phyloP scores from a whole-genome alignment of 108 stramenopile genomes.

The Chaetoceros muelleri region DNA sequence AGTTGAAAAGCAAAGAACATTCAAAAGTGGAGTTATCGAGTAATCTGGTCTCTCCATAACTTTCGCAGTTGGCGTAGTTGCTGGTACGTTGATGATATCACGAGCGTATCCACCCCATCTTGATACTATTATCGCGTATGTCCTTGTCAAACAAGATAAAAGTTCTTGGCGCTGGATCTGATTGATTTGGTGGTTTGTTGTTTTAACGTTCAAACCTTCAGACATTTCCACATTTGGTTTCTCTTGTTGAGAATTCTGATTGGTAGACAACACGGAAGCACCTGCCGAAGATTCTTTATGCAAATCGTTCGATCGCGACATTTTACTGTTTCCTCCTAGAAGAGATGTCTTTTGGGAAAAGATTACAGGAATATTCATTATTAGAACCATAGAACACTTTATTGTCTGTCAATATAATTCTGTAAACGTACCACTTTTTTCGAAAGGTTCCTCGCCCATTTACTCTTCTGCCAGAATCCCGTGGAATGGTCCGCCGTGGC shows the following conservation, averaged over 20 bases:
- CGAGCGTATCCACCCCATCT: conserved; percentile 77
- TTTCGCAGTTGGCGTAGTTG: conserved; percentile 7
- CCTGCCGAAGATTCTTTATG: too few relatives aligned
- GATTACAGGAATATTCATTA: background rate
- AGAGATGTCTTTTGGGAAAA: background rate
- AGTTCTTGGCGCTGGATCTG: conserved; percentile 3
- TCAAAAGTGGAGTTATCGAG: conserved; percentile 45
- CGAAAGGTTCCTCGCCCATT: conserved; percentile 60
- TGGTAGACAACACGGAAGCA: too few relatives aligned
- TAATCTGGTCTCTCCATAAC: conserved; percentile 34
- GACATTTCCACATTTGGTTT: too few relatives aligned
- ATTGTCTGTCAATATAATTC: background rate
- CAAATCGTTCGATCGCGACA: too few relatives aligned
- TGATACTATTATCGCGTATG: conserved; percentile 64
- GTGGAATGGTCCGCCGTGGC: conserved; percentile 59
- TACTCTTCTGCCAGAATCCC: conserved; percentile 65
- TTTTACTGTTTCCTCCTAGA: background rate
- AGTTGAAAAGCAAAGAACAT: conserved; percentile 72
- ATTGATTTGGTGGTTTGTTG: too few relatives aligned
- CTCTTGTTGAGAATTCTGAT: too few relatives aligned
- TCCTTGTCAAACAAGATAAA: conserved; percentile 23
- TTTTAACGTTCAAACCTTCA: too few relatives aligned
- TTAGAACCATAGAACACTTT: conserved; percentile 11
- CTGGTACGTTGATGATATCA: conserved; percentile 34
- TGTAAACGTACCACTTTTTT: conserved; percentile 12